A percentile compares a stretch with the other conserved stretches of the same genome.
Conservation (phyloP, 148 eudicot species). For the Fagopyrum esculentum region DNA sequence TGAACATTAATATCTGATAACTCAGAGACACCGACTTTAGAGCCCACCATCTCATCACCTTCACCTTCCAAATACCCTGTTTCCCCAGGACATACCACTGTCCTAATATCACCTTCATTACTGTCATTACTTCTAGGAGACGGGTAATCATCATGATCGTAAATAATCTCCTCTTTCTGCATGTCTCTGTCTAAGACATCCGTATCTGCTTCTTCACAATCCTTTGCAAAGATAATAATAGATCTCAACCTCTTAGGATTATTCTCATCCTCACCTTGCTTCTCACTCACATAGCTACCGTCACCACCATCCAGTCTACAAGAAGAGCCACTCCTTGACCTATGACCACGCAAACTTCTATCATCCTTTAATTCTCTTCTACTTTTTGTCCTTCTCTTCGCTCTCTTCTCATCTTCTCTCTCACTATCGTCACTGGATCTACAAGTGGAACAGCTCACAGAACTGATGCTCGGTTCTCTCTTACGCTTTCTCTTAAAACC, state of each 20-base stretch:
- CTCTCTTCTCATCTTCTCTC: slow-evolving; percentile 22
- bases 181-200: slow-evolving; percentile 27
- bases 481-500: slow-evolving; percentile 35
- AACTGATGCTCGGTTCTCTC: slow-evolving; percentile 47
- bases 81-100: slow-evolving; percentile 24
- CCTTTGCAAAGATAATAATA: slow-evolving; percentile 42
- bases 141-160: slow-evolving; percentile 59
- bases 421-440: slow-evolving; percentile 29
- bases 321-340: slow-evolving; percentile 41
- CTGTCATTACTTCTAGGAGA: slow-evolving; percentile 62
- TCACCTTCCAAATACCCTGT: slow-evolving; percentile 21
- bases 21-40: slow-evolving; percentile 17
- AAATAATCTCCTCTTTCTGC: slow-evolving; percentile 61
- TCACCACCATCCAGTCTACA: slow-evolving; percentile 24
- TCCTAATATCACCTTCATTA: slow-evolving; percentile 34
- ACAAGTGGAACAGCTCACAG: slow-evolving; percentile 32
- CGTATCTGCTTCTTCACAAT: slow-evolving; percentile 24
- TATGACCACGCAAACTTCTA: slow-evolving; percentile 18
- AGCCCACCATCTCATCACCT: slow-evolving; percentile 23
- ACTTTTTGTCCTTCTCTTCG: slow-evolving; percentile 24
- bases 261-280: slow-evolving; percentile 23
- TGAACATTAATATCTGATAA: slow-evolving; percentile 6
- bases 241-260: slow-evolving; percentile 60
- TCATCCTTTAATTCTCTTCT: slow-evolving; percentile 21
- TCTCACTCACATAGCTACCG: slow-evolving; percentile 23